phyloP scores from a whole-genome alignment of 2,329 filamentous ascomycete genomes.

The Purpureocillium lavendulum region DNA sequence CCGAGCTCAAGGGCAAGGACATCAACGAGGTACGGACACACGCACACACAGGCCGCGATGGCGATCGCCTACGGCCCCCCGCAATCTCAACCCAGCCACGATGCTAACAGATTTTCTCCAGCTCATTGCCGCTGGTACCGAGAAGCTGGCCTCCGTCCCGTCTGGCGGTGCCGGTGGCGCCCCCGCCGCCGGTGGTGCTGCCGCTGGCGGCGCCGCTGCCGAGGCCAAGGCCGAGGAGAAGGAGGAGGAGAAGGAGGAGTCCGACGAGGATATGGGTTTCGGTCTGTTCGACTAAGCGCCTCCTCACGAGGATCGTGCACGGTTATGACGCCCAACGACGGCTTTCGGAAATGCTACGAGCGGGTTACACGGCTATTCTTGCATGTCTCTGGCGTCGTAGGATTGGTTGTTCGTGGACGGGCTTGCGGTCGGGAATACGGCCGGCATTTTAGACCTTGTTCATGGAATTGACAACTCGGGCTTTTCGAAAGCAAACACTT shows the following conservation, averaged over 20 bases:
- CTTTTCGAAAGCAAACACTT: constrained; percentile 14
- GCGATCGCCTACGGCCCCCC: not conserved
- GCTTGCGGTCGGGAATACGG: constrained; percentile 16
- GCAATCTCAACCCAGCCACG: not conserved
- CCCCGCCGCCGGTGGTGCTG: constrained; percentile 57
- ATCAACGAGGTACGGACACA: constrained; percentile 86
- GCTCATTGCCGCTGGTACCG: constrained; percentile 83
- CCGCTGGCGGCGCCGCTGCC: constrained; percentile 56
- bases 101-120: constrained; percentile 30
- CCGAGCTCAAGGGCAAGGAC: constrained; percentile 86
- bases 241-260: constrained; percentile 78
- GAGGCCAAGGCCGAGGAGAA: constrained; percentile 58
- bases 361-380: constrained; percentile 21
- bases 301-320: constrained; percentile 15
- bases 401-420: constrained; percentile 22
- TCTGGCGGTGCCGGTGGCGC: constrained; percentile 77
- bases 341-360: constrained; percentile 23
- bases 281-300: constrained; percentile 64
- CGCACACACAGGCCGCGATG: too few species aligned
- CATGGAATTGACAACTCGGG: constrained; percentile 20
- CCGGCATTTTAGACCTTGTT: constrained; percentile 17
- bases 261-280: constrained; percentile 71
- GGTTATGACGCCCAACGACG: constrained; percentile 22
- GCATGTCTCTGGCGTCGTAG: constrained; percentile 20
- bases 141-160: constrained; percentile 96